phyloP scores from a whole-genome alignment of 1,284 basidiomycete species.

The Prillingera fragicola region DNA sequence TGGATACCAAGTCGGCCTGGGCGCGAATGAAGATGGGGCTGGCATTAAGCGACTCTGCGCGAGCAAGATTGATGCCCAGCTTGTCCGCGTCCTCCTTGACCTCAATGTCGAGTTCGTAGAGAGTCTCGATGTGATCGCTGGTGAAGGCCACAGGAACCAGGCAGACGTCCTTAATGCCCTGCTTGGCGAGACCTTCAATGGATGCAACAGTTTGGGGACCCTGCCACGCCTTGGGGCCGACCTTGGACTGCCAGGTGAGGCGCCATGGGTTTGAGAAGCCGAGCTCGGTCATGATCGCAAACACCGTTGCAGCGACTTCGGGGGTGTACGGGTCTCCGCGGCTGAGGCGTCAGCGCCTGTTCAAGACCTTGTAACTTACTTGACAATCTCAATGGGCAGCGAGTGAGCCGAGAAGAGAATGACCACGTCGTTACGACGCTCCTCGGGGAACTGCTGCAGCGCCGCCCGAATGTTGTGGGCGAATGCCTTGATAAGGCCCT shows the following conservation, averaged over 20 bases:
- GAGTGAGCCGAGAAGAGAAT: conserved; percentile 97
- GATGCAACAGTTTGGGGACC: conserved; percentile 92
- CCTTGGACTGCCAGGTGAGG: conserved; percentile 96
- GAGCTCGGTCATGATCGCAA: conserved; percentile 79
- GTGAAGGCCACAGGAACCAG: conserved; percentile 97
- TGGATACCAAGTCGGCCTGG: conserved; percentile 82
- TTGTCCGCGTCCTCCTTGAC: conserved; percentile 85
- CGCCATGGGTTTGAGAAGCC: conserved; percentile 69
- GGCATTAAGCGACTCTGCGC: conserved; percentile 94
- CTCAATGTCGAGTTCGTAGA: conserved; percentile 94
- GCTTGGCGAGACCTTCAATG: conserved; percentile 82
- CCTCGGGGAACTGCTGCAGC: conserved; percentile 71
- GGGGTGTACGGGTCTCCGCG: conserved; percentile 95
- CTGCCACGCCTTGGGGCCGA: conserved; percentile 97
- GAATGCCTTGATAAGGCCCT: conserved; percentile 88
- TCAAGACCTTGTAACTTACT: conserved; percentile 46
- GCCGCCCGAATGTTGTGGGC: conserved; percentile 80
- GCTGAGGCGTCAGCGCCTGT: conserved; percentile 57
- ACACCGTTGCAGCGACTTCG: conserved; percentile 91
- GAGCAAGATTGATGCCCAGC: conserved; percentile 82
- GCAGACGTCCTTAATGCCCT: conserved; percentile 80
- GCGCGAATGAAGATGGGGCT: conserved; percentile 98
- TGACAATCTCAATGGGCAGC: conserved; percentile 92
- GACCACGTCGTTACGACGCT: conserved; percentile 65
- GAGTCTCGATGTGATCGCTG: conserved; percentile 97